These are phyloP conservation scores for Balansia obtecta DNA, from an alignment of 2,329 filamentous ascomycete genomes.

Conservation along the genomic window DNA sequence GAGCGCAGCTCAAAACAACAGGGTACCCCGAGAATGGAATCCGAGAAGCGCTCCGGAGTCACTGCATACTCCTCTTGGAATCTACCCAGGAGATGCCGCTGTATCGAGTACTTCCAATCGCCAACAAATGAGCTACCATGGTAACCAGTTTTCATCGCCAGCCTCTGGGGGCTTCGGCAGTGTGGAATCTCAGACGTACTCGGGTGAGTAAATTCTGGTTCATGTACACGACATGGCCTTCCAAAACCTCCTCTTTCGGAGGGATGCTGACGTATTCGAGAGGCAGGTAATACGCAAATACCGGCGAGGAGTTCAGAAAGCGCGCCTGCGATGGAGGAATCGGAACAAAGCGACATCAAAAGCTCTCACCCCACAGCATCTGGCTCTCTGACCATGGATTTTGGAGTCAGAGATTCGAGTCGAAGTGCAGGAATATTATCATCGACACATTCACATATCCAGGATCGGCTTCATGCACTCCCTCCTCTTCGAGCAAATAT, in stretches of 20 bases:
- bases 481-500: constrained; percentile 13
- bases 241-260: neutral
- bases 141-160: constrained; percentile 20
- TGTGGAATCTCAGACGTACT: constrained; percentile 40
- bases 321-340: constrained; percentile 24
- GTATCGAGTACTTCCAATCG: constrained; percentile 33
- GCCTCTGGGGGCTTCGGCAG: constrained; percentile 26
- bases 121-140: constrained; percentile 12
- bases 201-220: constrained; percentile 27
- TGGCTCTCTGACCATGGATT: constrained; percentile 32
- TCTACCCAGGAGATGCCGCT: neutral
- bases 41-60: neutral
- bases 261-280: neutral
- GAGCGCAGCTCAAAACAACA: neutral
- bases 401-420: constrained; percentile 19
- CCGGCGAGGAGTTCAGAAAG: constrained; percentile 32
- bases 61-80: neutral
- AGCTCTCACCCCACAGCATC: constrained; percentile 37
- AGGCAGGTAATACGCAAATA: neutral
- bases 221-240: neutral
- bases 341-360: constrained; percentile 31
- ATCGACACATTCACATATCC: constrained; percentile 23
- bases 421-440: constrained; percentile 17
- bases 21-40: constrained; percentile 1
- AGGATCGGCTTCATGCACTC: constrained; percentile 31